Percentiles rank a stretch among this genome's conserved stretches.
phyloP scores from a whole-genome alignment of 2,329 filamentous ascomycete species.

The Torrubiellomyces zombiae region DNA sequence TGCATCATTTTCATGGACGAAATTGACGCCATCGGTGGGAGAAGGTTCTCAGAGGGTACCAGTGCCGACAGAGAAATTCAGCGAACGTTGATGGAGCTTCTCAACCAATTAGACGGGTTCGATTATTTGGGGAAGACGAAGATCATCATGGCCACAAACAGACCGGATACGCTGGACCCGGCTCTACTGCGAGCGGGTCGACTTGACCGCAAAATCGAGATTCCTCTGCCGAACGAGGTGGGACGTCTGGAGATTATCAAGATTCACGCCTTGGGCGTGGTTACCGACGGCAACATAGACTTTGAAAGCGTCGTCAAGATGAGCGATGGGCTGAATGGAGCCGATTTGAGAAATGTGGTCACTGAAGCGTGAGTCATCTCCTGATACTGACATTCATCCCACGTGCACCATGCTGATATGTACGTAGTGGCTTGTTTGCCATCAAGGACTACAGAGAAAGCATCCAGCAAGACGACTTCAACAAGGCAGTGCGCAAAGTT shows the following conservation, averaged over 20 bases:
- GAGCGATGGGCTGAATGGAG: slow-evolving; percentile 95
- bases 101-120: slow-evolving; percentile 97
- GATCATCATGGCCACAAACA: slow-evolving; percentile 99
- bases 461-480: slow-evolving; percentile 97
- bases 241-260: slow-evolving; percentile 93
- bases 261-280: slow-evolving; percentile 79
- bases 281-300: slow-evolving; percentile 87
- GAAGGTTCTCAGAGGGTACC: slow-evolving; percentile 92
- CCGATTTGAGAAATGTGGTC: slow-evolving; percentile 92
- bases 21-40: slow-evolving; percentile 94
- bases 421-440: slow-evolving; percentile 67
- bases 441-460: slow-evolving; percentile 97
- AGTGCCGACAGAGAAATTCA: slow-evolving; percentile 97
- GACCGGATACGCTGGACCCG: slow-evolving; percentile 89
- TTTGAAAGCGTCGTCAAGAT: slow-evolving; percentile 99
- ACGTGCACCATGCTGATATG: background rate
- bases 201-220: slow-evolving; percentile 95
- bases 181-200: slow-evolving; percentile 83
- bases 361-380: slow-evolving; percentile 76
- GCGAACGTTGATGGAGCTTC: slow-evolving; percentile 92
- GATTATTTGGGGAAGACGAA: slow-evolving; percentile 99
- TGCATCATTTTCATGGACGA: slow-evolving; percentile 99
- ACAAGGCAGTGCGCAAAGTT: slow-evolving; percentile 95
- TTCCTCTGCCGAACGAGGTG: slow-evolving; percentile 91
- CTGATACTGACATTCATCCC: slow-evolving; percentile 7